These are phyloP conservation scores for Helichrysum umbraculigerum DNA, from an alignment of 129 eudicot genomes.

Conservation along the genomic window DNA sequence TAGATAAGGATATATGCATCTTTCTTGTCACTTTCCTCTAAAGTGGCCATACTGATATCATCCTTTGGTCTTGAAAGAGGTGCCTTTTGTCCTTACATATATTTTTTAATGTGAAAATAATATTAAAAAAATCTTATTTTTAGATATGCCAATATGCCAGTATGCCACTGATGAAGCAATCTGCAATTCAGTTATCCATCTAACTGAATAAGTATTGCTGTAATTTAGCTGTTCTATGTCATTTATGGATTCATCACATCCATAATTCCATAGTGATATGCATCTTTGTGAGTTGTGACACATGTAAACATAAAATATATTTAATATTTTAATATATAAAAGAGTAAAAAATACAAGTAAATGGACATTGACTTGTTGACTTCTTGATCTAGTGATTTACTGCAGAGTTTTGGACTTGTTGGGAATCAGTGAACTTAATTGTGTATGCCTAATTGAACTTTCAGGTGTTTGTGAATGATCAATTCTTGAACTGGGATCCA, in stretches of 20 bases:
- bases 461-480: constrained; percentile 94
- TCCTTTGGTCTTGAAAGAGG: constrained; percentile 32
- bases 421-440: background rate
- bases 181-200: too few species aligned
- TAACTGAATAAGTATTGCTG: too few species aligned
- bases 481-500: constrained; percentile 96
- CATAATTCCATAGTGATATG: too few species aligned
- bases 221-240: too few species aligned
- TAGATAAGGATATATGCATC: constrained; percentile 36
- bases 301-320: too few species aligned
- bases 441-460: constrained; percentile 7
- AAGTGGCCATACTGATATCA: constrained; percentile 23
- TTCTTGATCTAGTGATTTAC: constrained; percentile 12
- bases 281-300: too few species aligned
- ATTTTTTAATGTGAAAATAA: background rate
- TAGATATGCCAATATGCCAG: too few species aligned
- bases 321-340: too few species aligned
- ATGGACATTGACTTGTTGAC: background rate
- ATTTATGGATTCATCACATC: too few species aligned
- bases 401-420: background rate
- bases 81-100: constrained; percentile 30
- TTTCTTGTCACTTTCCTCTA: constrained; percentile 32
- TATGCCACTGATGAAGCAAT: too few species aligned
- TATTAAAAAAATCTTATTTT: too few species aligned
- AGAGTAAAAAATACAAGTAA: background rate